A percentile compares a stretch with the other conserved stretches of the same genome.
Conservation (phyloP, 768 basidiomycete species). For the Cytidiella melzeri region DNA sequence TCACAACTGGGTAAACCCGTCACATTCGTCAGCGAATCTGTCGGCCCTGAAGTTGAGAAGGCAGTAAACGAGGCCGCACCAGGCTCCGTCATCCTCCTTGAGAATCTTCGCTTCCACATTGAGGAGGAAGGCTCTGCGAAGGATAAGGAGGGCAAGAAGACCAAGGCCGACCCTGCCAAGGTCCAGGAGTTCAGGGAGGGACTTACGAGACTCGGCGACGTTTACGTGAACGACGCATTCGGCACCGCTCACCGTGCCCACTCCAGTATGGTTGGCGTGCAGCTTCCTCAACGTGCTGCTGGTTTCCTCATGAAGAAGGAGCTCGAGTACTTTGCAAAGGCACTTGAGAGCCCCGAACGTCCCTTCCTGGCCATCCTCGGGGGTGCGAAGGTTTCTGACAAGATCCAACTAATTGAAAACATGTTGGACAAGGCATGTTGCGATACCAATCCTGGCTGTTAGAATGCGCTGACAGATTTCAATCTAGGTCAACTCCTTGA, state of each 20-base stretch:
- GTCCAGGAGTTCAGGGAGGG: slow-evolving; percentile 82
- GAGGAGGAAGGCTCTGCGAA: slow-evolving; percentile 95
- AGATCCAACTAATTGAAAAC: slow-evolving; percentile 98
- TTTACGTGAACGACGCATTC: slow-evolving; percentile 98
- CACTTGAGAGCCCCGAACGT: slow-evolving; percentile 86
- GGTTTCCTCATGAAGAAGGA: slow-evolving; percentile 99
- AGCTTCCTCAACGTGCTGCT: slow-evolving; percentile 86
- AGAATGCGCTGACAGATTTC: slow-evolving; percentile 3
- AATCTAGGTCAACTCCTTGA: slow-evolving; percentile 77
- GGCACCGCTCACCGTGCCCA: slow-evolving; percentile 98
- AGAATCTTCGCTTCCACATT: slow-evolving; percentile 97
- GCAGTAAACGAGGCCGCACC: slow-evolving; percentile 58
- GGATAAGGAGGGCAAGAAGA: slow-evolving; percentile 92
- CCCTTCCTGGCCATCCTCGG: slow-evolving; percentile 98
- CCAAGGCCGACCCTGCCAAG: slow-evolving; percentile 80
- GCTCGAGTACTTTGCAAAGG: slow-evolving; percentile 97
- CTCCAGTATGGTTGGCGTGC: slow-evolving; percentile 97
- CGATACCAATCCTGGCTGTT: background rate
- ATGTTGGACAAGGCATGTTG: slow-evolving; percentile 87
- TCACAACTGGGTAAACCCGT: slow-evolving; percentile 67
- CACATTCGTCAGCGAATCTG: slow-evolving; percentile 77
- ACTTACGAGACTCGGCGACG: slow-evolving; percentile 88
- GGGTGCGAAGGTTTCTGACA: slow-evolving; percentile 98
- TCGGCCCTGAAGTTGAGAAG: slow-evolving; percentile 80
- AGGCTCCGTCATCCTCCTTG: slow-evolving; percentile 83